Conservation (phyloP, 306 rosid species). For the Castanea sativa region DNA sequence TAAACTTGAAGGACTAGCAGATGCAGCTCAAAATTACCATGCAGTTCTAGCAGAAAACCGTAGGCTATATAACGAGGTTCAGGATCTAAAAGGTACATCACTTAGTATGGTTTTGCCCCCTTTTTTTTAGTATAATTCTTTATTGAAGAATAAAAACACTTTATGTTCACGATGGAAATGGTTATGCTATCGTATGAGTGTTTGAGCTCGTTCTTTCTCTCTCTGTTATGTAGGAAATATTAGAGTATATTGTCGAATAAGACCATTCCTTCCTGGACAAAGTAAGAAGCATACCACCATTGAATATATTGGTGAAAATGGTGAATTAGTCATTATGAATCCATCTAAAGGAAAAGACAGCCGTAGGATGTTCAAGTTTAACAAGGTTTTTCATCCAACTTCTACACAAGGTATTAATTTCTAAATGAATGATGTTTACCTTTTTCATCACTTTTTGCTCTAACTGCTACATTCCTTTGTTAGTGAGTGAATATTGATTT, state of each 20-base stretch:
- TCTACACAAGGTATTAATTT: conserved; percentile 69
- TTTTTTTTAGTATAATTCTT: not conserved
- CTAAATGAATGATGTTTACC: conserved; percentile 6
- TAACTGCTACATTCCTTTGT: not conserved
- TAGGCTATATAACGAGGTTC: conserved; percentile 89
- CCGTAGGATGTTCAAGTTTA: conserved; percentile 79
- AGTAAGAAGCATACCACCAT: conserved; percentile 68
- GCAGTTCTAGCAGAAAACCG: conserved; percentile 81
- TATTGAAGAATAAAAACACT: too few relatives aligned
- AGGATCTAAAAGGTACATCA: conserved; percentile 83
- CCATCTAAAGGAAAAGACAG: conserved; percentile 90
- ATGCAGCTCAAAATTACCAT: conserved; percentile 90
- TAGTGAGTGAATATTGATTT: not conserved
- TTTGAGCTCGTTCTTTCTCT: conserved; percentile 12
- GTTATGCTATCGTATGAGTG: not conserved
- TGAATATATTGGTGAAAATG: conserved; percentile 87
- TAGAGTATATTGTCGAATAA: conserved; percentile 91
- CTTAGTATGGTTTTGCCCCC: conserved; percentile 2
- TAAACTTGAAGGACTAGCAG: conserved; percentile 80
- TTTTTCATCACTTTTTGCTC: not conserved
- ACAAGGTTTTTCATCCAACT: conserved; percentile 88
- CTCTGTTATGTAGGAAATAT: conserved; percentile 66
- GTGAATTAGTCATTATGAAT: conserved; percentile 75
- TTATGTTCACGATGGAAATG: too few relatives aligned
- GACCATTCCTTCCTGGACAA: conserved; percentile 98